A percentile compares a stretch with the other conserved stretches of the same genome.
These are phyloP conservation scores for Myxozyma geophila DNA, from an alignment of 805 yeast genomes.

Conservation along the genomic window DNA sequence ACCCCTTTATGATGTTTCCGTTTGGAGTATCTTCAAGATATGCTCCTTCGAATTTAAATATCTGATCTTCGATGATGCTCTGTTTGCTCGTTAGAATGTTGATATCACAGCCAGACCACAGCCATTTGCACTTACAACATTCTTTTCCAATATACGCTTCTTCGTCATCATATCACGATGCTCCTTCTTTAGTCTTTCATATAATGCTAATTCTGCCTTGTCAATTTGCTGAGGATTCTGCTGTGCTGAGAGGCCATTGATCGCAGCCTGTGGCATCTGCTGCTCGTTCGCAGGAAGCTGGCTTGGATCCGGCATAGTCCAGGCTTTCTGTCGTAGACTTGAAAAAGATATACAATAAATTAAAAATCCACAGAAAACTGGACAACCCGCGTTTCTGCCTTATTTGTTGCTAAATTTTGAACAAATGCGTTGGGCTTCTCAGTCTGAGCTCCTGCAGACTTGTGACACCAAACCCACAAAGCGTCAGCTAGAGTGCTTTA, in stretches of 20 bases:
- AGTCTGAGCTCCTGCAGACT: not conserved
- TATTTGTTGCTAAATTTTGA: no score
- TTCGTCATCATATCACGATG: conserved; percentile 65
- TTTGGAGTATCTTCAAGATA: conserved; percentile 71
- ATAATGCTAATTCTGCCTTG: conserved; percentile 49
- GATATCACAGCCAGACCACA: not conserved
- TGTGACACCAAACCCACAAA: not conserved
- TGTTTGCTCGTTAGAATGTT: conserved; percentile 44
- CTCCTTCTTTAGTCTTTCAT: conserved; percentile 67
- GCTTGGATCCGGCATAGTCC: conserved; percentile 31
- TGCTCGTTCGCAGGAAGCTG: conserved; percentile 22
- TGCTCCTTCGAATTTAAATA: conserved; percentile 75
- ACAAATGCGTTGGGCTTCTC: not conserved
- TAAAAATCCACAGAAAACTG: no score
- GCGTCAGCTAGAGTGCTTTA: not conserved
- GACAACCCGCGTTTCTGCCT: no score
- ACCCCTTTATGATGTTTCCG: conserved; percentile 90
- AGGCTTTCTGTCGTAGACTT: no score
- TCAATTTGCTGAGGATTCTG: conserved; percentile 18
- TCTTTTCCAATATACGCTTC: conserved; percentile 68
- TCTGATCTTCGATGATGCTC: conserved; percentile 70
- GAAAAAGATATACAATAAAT: no score
- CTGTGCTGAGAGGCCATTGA: not conserved
- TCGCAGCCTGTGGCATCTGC: not conserved
- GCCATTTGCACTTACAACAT: conserved; percentile 32